These are phyloP conservation scores for Hypoxylon sp. DNA, from an alignment of 2,329 filamentous ascomycete genomes.

Conservation along the genomic window DNA sequence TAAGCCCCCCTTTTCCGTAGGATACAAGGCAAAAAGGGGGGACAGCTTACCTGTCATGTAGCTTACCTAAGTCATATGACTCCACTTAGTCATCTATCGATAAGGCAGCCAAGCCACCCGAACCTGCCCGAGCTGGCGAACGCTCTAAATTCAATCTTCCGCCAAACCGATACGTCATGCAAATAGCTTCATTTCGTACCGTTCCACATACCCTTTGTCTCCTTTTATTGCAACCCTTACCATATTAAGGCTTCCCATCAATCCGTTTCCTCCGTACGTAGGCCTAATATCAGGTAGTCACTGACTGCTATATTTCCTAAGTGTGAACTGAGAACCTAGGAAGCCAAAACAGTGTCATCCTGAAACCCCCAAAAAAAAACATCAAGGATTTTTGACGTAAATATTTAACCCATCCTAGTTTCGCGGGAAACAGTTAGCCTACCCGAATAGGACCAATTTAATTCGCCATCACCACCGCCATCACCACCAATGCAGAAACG, in stretches of 20 bases:
- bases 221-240: not conserved
- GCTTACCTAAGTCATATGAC: not conserved
- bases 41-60: slow-evolving; percentile 19
- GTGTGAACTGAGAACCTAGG: not conserved
- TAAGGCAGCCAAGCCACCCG: slow-evolving; percentile 18
- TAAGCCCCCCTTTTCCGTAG: not conserved
- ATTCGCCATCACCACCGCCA: too few species aligned
- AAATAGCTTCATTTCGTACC: slow-evolving; percentile 18
- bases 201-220: slow-evolving; percentile 11
- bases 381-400: slow-evolving; percentile 3
- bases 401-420: slow-evolving; percentile 7
- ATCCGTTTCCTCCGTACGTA: not conserved
- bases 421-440: not conserved
- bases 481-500: not conserved
- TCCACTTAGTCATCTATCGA: slow-evolving; percentile 21
- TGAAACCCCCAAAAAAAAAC: not conserved
- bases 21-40: not conserved
- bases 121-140: slow-evolving; percentile 27
- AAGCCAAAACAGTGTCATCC: not conserved
- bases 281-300: not conserved
- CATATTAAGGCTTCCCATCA: not conserved
- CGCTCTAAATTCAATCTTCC: slow-evolving; percentile 28
- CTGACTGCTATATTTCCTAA: not conserved
- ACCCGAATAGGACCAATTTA: not conserved
- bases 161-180: slow-evolving; percentile 37